Conservation (phyloP, 352 stramenopile genomes). For the Globisporangium iwayamae region DNA sequence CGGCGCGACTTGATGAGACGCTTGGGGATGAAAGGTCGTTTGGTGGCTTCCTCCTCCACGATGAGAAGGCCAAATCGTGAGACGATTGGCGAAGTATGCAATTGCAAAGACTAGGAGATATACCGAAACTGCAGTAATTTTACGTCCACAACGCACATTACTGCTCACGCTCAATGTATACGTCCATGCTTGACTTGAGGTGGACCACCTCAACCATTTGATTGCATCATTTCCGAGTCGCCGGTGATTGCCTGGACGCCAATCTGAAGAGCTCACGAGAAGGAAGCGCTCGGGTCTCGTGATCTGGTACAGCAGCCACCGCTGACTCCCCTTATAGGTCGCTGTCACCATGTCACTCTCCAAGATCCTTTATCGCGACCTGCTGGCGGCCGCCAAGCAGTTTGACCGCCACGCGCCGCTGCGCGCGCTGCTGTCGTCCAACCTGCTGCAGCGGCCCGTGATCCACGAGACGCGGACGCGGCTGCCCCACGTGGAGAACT, state of each 20-base stretch:
- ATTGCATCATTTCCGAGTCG: conserved; percentile 3
- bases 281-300: neutral
- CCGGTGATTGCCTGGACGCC: conserved; percentile 1
- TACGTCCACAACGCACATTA: neutral
- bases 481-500: conserved; percentile 53
- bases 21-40: no score
- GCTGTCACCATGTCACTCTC: conserved; percentile 38
- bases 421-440: conserved; percentile 59
- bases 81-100: no score
- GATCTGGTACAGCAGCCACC: neutral
- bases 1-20: no score
- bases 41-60: no score
- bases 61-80: neutral
- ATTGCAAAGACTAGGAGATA: neutral
- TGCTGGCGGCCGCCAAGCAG: conserved; percentile 45
- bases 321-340: neutral
- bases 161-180: neutral
- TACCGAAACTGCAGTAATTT: neutral
- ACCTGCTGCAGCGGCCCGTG: conserved; percentile 45
- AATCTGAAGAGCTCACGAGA: neutral
- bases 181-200: neutral
- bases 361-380: conserved; percentile 64
- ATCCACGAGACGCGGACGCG: conserved; percentile 24
- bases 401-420: conserved; percentile 59
- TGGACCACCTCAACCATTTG: neutral